Evolutionary conservation across 2,329 filamentous ascomycete genomes (phyloP).

Genomic region (Atkinsonella texensis): DNA sequence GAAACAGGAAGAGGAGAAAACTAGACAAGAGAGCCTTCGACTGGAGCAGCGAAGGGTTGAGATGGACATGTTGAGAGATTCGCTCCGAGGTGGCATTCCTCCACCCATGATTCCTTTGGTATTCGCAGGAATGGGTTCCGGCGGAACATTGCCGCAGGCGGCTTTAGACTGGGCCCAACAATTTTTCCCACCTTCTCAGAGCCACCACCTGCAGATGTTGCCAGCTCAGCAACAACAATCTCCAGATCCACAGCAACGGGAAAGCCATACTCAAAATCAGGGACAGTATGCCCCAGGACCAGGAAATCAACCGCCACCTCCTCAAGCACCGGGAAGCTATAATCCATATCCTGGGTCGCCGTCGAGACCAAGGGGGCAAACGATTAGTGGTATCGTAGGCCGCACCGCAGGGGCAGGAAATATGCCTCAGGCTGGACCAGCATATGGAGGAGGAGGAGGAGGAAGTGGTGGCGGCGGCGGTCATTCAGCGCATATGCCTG

Average conservation of each 20-base stretch:
- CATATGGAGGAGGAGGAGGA: conserved; percentile 18
- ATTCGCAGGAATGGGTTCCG: conserved; percentile 56
- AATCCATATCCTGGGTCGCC: conserved; percentile 37
- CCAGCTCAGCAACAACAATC: conserved; percentile 37
- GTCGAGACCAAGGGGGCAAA: conserved; percentile 37
- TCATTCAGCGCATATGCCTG: conserved; percentile 36
- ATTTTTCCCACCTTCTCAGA: conserved; percentile 40
- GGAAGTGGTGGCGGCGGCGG: conserved; percentile 8
- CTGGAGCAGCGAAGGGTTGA: conserved; percentile 64
- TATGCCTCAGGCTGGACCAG: conserved; percentile 25
- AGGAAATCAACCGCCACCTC: conserved; percentile 14
- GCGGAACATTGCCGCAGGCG: conserved; percentile 46
- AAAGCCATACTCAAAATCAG: conserved; percentile 28
- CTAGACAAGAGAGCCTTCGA: conserved; percentile 49
- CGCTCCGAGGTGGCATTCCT: conserved; percentile 57
- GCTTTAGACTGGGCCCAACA: conserved; percentile 59
- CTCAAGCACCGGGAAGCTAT: conserved; percentile 27
- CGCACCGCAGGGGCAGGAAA: conserved; percentile 32
- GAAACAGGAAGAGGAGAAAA: conserved; percentile 63
- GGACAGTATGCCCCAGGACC: conserved; percentile 28
- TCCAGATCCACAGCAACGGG: conserved; percentile 39
- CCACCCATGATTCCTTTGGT: conserved; percentile 64
- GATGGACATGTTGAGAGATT: conserved; percentile 58
- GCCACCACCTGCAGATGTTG: conserved; percentile 38
- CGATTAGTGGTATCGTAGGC: conserved; percentile 28